phyloP scores from a whole-genome alignment of 2,329 filamentous ascomycete genomes.

The Amesomyces nigricolor region DNA sequence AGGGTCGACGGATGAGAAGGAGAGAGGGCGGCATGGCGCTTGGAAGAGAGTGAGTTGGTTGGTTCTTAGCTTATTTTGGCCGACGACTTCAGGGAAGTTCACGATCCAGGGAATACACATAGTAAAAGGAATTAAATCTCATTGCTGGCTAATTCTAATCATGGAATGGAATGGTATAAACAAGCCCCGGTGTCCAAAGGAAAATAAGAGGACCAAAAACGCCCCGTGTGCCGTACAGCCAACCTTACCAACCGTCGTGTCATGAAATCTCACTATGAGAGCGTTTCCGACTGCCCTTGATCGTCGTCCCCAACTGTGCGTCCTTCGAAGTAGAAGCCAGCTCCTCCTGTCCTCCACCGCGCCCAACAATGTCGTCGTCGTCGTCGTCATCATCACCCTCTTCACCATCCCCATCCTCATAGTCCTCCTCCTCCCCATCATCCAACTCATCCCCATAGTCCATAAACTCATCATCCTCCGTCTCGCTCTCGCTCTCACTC shows the following conservation, averaged over 20 bases:
- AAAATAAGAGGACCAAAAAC: neutral
- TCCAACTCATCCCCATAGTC: constrained; percentile 29
- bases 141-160: neutral
- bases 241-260: neutral
- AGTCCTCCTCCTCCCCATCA: constrained; percentile 24
- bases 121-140: too few relatives aligned
- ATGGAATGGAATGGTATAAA: neutral
- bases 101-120: too few relatives aligned
- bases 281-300: constrained; percentile 9
- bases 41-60: too few relatives aligned
- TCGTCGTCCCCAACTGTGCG: constrained; percentile 11
- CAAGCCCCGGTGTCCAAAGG: neutral
- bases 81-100: too few relatives aligned
- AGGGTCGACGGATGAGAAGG: too few relatives aligned
- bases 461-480: constrained; percentile 27
- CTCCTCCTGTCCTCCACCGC: constrained; percentile 8
- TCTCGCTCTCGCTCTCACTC: constrained; percentile 38
- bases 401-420: constrained; percentile 19
- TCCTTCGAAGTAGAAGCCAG: constrained; percentile 11
- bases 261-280: constrained; percentile 15
- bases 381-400: constrained; percentile 7
- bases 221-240: neutral
- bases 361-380: constrained; percentile 5
- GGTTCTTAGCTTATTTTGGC: too few relatives aligned
- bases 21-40: too few relatives aligned